These are phyloP conservation scores for Fusarium sp. DNA, from an alignment of 2,329 filamentous ascomycete genomes.

Conservation along the genomic window DNA sequence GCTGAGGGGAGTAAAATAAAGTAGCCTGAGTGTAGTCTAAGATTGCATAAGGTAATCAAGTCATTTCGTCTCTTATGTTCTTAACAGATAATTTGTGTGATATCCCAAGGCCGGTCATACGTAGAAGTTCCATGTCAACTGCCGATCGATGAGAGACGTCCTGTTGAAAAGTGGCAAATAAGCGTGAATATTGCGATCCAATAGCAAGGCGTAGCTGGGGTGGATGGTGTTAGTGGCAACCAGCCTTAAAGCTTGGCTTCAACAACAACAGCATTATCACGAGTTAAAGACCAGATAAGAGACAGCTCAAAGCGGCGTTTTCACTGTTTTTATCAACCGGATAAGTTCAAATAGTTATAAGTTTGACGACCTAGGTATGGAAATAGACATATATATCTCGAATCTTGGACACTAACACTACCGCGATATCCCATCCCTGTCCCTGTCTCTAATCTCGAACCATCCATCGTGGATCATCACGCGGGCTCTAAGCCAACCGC, in stretches of 20 bases:
- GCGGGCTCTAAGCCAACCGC: conserved; percentile 28
- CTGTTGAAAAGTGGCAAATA: conserved; percentile 12
- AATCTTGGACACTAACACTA: conserved; percentile 9
- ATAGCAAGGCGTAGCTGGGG: not conserved
- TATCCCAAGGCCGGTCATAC: no score
- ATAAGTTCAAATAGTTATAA: rapidly evolving
- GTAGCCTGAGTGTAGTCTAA: no score
- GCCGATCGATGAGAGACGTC: not conserved
- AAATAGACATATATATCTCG: not conserved
- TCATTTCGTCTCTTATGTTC: no score
- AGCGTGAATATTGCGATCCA: conserved; percentile 23
- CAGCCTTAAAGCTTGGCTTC: not conserved
- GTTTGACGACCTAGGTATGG: rapidly evolving
- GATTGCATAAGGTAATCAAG: no score
- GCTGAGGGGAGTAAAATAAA: no score
- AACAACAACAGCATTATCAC: not conserved
- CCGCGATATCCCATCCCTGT: conserved; percentile 19
- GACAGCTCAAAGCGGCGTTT: not conserved
- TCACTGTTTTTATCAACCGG: no score
- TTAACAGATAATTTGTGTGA: no score
- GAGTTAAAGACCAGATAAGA: not conserved
- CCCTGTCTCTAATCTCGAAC: conserved; percentile 25
- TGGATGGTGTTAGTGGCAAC: conserved; percentile 12
- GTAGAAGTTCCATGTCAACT: not conserved
- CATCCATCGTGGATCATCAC: conserved; percentile 27